phyloP scores from a whole-genome alignment of 2,329 filamentous ascomycete species.

The Aspergillus sclerotialis region DNA sequence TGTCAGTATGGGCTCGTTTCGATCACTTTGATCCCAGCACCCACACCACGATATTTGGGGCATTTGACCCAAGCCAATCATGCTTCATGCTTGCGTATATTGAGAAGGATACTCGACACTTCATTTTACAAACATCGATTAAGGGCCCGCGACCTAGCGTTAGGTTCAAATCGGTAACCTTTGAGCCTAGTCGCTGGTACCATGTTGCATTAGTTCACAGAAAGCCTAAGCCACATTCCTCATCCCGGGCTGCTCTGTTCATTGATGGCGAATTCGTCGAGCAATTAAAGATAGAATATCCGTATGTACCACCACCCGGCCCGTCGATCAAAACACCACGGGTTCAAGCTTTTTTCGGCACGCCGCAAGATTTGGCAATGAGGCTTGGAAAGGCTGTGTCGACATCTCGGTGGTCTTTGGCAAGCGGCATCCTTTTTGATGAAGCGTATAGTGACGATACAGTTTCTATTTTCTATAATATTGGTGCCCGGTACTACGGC shows the following conservation, averaged over 20 bases:
- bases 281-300: conserved; percentile 83
- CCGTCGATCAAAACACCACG: conserved; percentile 46
- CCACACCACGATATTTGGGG: conserved; percentile 93
- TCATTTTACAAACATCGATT: conserved; percentile 94
- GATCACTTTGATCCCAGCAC: conserved; percentile 76
- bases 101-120: conserved; percentile 85
- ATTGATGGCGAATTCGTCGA: conserved; percentile 92
- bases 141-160: conserved; percentile 80
- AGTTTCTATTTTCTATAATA: conserved; percentile 79
- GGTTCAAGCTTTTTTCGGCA: conserved; percentile 89
- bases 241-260: conserved; percentile 79
- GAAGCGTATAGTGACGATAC: conserved; percentile 86
- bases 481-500: conserved; percentile 85
- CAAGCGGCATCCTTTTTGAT: conserved; percentile 81
- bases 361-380: conserved; percentile 77
- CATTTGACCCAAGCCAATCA: conserved; percentile 83
- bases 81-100: conserved; percentile 93
- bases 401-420: conserved; percentile 77
- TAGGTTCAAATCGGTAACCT: conserved; percentile 77
- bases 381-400: conserved; percentile 67
- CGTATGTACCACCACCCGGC: conserved; percentile 61
- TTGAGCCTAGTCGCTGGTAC: conserved; percentile 78
- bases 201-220: conserved; percentile 86
- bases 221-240: conserved; percentile 64
- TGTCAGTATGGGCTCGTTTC: conserved; percentile 81